A percentile compares a stretch with the other conserved stretches of the same genome.
These are phyloP conservation scores for Cystobasidium slooffiae DNA, from an alignment of 1,284 basidiomycete species.

Conservation along the genomic window DNA sequence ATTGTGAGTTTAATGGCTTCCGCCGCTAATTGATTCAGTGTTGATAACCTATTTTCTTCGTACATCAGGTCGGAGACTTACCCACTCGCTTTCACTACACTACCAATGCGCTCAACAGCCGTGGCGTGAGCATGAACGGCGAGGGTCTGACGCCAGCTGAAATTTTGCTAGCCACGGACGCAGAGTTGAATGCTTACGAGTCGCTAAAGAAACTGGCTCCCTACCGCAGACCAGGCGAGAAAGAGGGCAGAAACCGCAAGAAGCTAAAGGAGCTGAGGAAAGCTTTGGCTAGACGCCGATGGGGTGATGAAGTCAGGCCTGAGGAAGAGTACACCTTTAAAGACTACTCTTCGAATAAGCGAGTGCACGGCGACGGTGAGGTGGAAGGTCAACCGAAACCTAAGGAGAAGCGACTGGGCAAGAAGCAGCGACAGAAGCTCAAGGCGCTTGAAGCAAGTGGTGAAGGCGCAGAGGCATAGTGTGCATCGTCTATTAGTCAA, in stretches of 20 bases:
- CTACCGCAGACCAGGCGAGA: slow-evolving; percentile 68
- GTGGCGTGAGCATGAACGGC: slow-evolving; percentile 57
- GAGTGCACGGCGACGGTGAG: background rate
- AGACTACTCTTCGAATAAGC: slow-evolving; percentile 15
- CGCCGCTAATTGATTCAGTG: background rate
- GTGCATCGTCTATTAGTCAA: background rate
- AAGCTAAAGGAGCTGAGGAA: slow-evolving; percentile 75
- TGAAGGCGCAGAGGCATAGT: background rate
- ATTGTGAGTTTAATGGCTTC: slow-evolving; percentile 65
- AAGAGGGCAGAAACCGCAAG: slow-evolving; percentile 64
- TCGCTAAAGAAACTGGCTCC: slow-evolving; percentile 88
- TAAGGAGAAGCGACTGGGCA: slow-evolving; percentile 40
- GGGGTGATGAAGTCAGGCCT: slow-evolving; percentile 59
- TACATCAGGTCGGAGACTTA: slow-evolving; percentile 75
- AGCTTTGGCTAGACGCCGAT: slow-evolving; percentile 61
- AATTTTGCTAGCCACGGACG: slow-evolving; percentile 89
- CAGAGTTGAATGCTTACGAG: slow-evolving; percentile 88
- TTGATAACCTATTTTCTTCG: slow-evolving; percentile 22
- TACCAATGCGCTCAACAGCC: slow-evolving; percentile 53
- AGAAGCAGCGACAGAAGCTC: slow-evolving; percentile 39
- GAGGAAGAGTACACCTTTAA: slow-evolving; percentile 45
- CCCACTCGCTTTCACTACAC: slow-evolving; percentile 94
- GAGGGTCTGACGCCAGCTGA: slow-evolving; percentile 83
- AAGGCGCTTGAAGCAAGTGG: slow-evolving; percentile 2
- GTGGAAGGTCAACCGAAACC: slow-evolving; percentile 7